Conservation (phyloP, 352 stramenopile genomes). For the Pelagophyceae sp. region DNA sequence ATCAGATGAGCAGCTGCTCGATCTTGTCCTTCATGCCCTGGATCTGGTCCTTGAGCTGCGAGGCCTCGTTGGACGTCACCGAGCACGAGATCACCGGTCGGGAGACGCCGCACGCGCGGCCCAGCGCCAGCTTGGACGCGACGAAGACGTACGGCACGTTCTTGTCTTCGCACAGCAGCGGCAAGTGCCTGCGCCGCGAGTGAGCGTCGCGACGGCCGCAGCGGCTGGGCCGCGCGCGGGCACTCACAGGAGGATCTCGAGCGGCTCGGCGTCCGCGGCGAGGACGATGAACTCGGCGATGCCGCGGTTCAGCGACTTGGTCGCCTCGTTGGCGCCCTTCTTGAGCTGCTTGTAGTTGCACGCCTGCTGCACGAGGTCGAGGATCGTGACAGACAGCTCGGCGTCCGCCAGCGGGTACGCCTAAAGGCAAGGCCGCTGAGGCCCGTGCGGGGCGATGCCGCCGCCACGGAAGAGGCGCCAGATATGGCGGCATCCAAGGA, state of each 20-base stretch:
- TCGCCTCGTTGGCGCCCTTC: constrained; percentile 99
- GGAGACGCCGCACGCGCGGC: constrained; percentile 95
- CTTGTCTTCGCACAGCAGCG: constrained; percentile 91
- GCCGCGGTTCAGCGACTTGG: constrained; percentile 99
- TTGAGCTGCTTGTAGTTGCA: constrained; percentile 99
- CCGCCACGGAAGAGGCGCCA: too few relatives aligned
- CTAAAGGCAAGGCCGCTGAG: constrained; percentile 37
- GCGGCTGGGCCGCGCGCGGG: too few relatives aligned
- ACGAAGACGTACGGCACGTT: constrained; percentile 89
- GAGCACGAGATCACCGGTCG: constrained; percentile 95
- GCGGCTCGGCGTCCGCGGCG: constrained; percentile 95
- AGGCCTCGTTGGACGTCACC: constrained; percentile 98
- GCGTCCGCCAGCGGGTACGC: constrained; percentile 94
- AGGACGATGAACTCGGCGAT: constrained; percentile 99
- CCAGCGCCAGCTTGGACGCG: constrained; percentile 94
- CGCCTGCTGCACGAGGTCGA: constrained; percentile 97
- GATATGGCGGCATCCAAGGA: too few relatives aligned
- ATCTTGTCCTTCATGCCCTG: constrained; percentile 99
- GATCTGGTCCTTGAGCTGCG: constrained; percentile 96
- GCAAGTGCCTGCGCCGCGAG: too few relatives aligned
- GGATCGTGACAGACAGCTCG: constrained; percentile 94
- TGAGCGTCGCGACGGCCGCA: too few relatives aligned
- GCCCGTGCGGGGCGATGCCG: too few relatives aligned
- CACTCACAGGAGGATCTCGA: constrained; percentile 99
- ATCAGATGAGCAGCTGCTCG: constrained; percentile 99